Evolutionary conservation across 2,329 filamentous ascomycete genomes (phyloP), one percentile per base, ranked within the genome.

Genomic region (Delphinella strobiligena): DNA sequence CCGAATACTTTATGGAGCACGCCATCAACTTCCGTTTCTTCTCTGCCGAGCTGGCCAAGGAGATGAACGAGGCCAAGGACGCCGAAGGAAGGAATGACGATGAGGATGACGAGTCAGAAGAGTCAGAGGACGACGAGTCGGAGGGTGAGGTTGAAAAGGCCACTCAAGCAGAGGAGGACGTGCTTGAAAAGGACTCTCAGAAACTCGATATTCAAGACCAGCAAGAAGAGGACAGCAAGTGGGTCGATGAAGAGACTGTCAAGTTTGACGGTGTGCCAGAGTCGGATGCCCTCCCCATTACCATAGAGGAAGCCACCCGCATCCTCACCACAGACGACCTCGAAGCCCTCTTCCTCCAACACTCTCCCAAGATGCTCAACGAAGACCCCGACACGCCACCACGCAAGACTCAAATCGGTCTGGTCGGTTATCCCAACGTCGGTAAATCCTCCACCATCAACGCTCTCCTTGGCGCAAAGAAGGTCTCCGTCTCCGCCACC

Each of bases 401-500:
- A 43, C 63, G 69, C 39, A 95, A 93, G 61, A 80, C 88, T 4
- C 79, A 86, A 48, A 91, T 98, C 50, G 91, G 91, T 51, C 71
- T 98, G 15, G 91, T 98, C 29, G 91, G 91, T 43, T 98, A 98
- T 63, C 91, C 91, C 54, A 98, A 98, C 66, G 91, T 98, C 47
- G 91, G 91, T 64, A 98, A 98, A 66, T 98, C 93, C 1, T 95
- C 88, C 36, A 98, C 91, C 12, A 98, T 98, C 71, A 98, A 98
- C 66, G 89, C 91, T 31, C 74, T 98, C n/a, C 88, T 96, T 43
- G 93, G 93, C 37, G 80, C 91, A 40, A 98, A 96, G 68, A 98
- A 96, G 66, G 91, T 98, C 4, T 96, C 89, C 0, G 93, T 98
- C 30, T 98, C 91, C 12, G 82, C 89, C 11, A 98, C 91, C 1